These are phyloP conservation scores for Lachancea sp. DNA, from an alignment of 805 yeast species.

Conservation along the genomic window DNA sequence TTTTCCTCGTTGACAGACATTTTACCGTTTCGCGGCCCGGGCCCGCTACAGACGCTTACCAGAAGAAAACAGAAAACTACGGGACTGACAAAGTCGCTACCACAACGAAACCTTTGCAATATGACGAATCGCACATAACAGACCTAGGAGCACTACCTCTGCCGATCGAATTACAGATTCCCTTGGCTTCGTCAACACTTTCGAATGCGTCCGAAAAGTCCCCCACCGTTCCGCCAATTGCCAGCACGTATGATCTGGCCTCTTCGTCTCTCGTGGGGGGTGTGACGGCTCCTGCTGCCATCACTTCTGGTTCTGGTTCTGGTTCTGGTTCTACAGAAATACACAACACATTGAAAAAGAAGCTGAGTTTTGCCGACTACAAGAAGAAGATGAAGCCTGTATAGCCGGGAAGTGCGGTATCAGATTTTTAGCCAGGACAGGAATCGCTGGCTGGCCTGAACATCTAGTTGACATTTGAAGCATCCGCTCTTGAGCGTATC, in stretches of 20 bases:
- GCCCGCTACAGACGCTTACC: too few relatives aligned
- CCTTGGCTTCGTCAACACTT: background rate
- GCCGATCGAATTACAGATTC: constrained; percentile 13
- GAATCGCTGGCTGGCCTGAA: too few relatives aligned
- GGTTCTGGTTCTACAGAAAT: background rate
- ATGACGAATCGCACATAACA: constrained; percentile 21
- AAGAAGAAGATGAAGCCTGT: constrained; percentile 26
- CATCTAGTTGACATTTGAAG: too few relatives aligned
- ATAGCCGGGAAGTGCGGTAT: constrained; percentile 1
- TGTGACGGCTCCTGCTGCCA: background rate
- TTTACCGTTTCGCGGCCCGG: background rate
- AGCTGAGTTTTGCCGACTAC: constrained; percentile 34
- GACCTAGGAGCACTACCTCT: constrained; percentile 22
- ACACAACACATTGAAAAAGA: constrained; percentile 21
- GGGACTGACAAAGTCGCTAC: too few relatives aligned
- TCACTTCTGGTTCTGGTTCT: background rate
- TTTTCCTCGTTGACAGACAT: constrained; percentile 3
- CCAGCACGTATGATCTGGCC: background rate
- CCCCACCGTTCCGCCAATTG: background rate
- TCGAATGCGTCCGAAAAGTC: background rate
- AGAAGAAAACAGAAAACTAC: too few relatives aligned
- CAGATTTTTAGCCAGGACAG: too few relatives aligned
- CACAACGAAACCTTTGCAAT: constrained; percentile 11
- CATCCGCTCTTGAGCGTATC: too few relatives aligned
- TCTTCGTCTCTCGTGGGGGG: background rate